Percentiles rank a stretch among this genome's conserved stretches.
phyloP scores from a whole-genome alignment of 2,329 filamentous ascomycete species.

The Aspergillus sp. region DNA sequence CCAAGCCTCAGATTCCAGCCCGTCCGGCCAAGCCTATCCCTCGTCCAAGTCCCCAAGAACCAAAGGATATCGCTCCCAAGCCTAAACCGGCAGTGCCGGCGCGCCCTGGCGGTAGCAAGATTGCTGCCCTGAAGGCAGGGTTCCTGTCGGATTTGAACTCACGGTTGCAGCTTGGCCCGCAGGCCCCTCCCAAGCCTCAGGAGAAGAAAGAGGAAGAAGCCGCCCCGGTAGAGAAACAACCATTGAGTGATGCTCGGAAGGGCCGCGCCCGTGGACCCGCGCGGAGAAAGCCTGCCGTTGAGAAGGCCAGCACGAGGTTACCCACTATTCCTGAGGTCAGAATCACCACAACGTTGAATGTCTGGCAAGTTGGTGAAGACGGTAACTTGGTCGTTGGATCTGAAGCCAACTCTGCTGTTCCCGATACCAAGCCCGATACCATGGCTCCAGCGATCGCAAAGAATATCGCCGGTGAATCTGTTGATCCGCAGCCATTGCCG shows the following conservation, averaged over 20 bases:
- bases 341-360: slow-evolving; percentile 43
- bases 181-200: slow-evolving; percentile 68
- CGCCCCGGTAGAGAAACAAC: slow-evolving; percentile 69
- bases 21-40: slow-evolving; percentile 60
- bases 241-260: slow-evolving; percentile 87
- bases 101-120: slow-evolving; percentile 78
- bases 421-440: slow-evolving; percentile 20
- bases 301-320: slow-evolving; percentile 53
- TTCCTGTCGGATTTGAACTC: slow-evolving; percentile 95
- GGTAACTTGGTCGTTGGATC: slow-evolving; percentile 37
- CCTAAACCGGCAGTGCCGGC: slow-evolving; percentile 82
- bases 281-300: slow-evolving; percentile 66
- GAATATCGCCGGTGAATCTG: slow-evolving; percentile 38
- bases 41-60: slow-evolving; percentile 34
- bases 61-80: slow-evolving; percentile 52
- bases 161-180: slow-evolving; percentile 82
- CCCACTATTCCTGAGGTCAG: slow-evolving; percentile 41
- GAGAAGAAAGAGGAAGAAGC: slow-evolving; percentile 60
- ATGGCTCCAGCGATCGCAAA: slow-evolving; percentile 36
- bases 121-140: slow-evolving; percentile 84
- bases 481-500: slow-evolving; percentile 30
- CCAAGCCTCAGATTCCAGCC: slow-evolving; percentile 67
- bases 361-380: slow-evolving; percentile 42
- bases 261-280: slow-evolving; percentile 85
- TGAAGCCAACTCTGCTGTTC: slow-evolving; percentile 16